Evolutionary conservation across 179 eudicot genomes (phyloP).

Genomic region (Amaranthus tricolor): DNA sequence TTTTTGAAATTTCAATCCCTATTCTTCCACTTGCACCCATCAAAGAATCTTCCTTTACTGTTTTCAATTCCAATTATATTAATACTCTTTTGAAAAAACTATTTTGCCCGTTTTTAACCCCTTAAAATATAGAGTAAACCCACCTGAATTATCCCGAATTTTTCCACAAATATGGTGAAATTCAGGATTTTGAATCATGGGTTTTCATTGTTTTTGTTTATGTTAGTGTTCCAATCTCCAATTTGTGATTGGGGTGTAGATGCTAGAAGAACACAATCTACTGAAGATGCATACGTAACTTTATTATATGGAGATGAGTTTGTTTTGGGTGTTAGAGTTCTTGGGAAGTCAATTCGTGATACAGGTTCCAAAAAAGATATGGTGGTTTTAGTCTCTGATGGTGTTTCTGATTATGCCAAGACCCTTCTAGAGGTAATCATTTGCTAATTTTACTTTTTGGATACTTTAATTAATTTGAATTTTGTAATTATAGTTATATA

Average conservation of each 20-base stretch:
- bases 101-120: neutral
- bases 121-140: neutral
- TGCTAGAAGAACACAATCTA: slow-evolving; percentile 38
- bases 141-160: slow-evolving; percentile 17
- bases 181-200: slow-evolving; percentile 35
- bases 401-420: slow-evolving; percentile 83
- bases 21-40: neutral
- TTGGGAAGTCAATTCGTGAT: slow-evolving; percentile 88
- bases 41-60: too few species aligned
- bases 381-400: slow-evolving; percentile 94
- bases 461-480: neutral
- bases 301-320: slow-evolving; percentile 95
- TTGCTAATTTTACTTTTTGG: neutral
- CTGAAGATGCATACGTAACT: slow-evolving; percentile 83
- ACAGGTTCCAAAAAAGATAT: slow-evolving; percentile 75
- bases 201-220: slow-evolving; percentile 29
- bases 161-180: slow-evolving; percentile 31
- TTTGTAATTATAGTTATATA: neutral
- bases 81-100: too few species aligned
- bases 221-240: slow-evolving; percentile 27
- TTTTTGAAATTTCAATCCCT: neutral
- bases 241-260: slow-evolving; percentile 22
- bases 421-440: slow-evolving; percentile 57
- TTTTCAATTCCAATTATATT: too few species aligned
- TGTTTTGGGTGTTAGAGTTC: slow-evolving; percentile 81